These are phyloP conservation scores for Sisymbrium altissimum DNA, from an alignment of 345 rosid genomes.

Conservation along the genomic window DNA sequence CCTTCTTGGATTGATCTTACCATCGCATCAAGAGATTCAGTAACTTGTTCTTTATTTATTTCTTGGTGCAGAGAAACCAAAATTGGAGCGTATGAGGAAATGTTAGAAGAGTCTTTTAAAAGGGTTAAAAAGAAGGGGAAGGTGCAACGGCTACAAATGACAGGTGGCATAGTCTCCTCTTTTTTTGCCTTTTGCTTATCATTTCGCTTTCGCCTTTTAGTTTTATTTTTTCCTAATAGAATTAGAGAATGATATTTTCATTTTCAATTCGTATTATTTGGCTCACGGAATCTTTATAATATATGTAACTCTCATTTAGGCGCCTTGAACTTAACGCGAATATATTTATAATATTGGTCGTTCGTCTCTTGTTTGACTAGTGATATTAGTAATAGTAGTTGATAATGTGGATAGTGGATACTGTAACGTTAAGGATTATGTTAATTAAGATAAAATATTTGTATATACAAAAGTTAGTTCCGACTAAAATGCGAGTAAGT, in stretches of 20 bases:
- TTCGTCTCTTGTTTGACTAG: conserved; percentile 25
- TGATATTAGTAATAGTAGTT: not conserved
- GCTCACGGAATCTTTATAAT: conserved; percentile 10
- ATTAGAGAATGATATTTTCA: not conserved
- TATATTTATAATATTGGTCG: not conserved
- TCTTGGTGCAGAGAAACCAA: not conserved
- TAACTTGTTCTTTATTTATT: not conserved
- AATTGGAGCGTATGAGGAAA: conserved; percentile 26
- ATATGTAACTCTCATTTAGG: not conserved
- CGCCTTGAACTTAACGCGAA: not conserved
- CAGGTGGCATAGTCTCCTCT: conserved; percentile 22
- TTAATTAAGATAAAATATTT: not conserved
- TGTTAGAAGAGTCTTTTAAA: conserved; percentile 27
- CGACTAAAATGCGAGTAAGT: not conserved
- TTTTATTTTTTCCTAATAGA: not conserved
- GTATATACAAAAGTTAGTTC: not conserved
- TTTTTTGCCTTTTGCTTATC: conserved; percentile 19
- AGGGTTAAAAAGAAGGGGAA: conserved; percentile 21
- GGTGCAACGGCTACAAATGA: conserved; percentile 80
- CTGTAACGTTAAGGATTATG: conserved; percentile 9
- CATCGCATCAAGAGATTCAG: conserved; percentile 11
- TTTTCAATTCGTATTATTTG: not conserved
- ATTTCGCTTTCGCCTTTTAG: conserved; percentile 1
- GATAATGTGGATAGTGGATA: conserved; percentile 17
- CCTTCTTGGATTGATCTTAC: conserved; percentile 29